Evolutionary conservation across 345 rosid species (phyloP), one percentile per base, ranked within the genome.

Genomic region (Eucalyptus tenuipes): DNA sequence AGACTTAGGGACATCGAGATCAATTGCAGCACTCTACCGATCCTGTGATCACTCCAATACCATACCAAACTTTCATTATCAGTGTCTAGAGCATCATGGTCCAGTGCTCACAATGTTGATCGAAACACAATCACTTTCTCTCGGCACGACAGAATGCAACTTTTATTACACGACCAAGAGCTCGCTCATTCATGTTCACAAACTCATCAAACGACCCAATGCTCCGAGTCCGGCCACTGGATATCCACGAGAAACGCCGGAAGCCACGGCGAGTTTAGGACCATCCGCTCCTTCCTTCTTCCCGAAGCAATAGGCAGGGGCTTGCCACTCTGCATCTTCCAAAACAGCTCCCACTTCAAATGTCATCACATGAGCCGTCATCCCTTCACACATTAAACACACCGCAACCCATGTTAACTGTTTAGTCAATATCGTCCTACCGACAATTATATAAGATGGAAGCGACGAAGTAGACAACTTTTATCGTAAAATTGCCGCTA

Each of bases 291-390:
- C 47, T 37, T 10, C 47, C 82, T 75, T 11, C 47, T 42, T n/a
- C 86, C 11, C 81, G 61, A 94, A 94, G 91, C 95, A 93, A 88
- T 92, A 88, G 25, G 50, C 85, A 88, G 95, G 95, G 71, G 93
- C 94, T 87, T 94, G 94, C 94, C 95, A 93, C 20, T 87, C 49
- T 16, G 50, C 90, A 87, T 93, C 96, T 80, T 91, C 94, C 25
- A 93, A 94, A 49, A 57, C 90, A 45, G 94, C 94, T 88, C 95
- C 96, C 86, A 91, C 96, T 61, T 94, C 94, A 88, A 91, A 94
- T 42, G 94, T 91, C 92, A 93, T 94, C 80, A 93, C 94, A 89
- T 92, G 95, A 47, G 93, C 95, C 44, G 88, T 91, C 88, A 92
- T 91, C 85, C 94, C 94, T 94, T 87, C 86, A 37, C 16, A 1